These are phyloP conservation scores for Hanseniaspora pseudoguilliermondii DNA, from an alignment of 805 yeast genomes.

Conservation along the genomic window DNA sequence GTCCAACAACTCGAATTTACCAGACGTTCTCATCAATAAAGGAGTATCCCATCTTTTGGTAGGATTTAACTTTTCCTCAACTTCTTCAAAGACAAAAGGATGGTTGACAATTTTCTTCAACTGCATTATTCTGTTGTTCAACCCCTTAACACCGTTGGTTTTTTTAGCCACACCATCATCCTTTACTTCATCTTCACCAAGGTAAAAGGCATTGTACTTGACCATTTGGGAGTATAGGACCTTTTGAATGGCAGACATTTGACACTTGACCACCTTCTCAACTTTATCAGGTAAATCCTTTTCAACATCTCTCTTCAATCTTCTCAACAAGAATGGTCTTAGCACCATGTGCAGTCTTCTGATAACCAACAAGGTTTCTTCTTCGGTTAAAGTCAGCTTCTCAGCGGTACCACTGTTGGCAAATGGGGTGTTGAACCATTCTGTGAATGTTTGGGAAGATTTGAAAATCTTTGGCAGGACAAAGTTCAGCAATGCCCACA, in stretches of 20 bases:
- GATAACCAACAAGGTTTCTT: constrained; percentile 69
- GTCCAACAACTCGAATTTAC: constrained; percentile 70
- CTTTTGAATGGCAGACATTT: constrained; percentile 58
- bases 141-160: constrained; percentile 59
- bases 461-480: constrained; percentile 75
- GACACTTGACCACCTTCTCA: constrained; percentile 71
- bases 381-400: constrained; percentile 68
- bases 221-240: constrained; percentile 67
- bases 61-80: constrained; percentile 58
- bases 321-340: constrained; percentile 70
- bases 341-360: constrained; percentile 77
- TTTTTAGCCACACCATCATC: constrained; percentile 35
- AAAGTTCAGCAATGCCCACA: constrained; percentile 74
- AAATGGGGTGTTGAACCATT: constrained; percentile 83
- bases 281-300: constrained; percentile 76
- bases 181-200: constrained; percentile 31
- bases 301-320: constrained; percentile 78
- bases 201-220: constrained; percentile 53
- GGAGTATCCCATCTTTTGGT: constrained; percentile 44
- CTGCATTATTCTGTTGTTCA: constrained; percentile 76
- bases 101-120: constrained; percentile 74
- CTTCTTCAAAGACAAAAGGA: constrained; percentile 77
- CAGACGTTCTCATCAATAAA: constrained; percentile 61
- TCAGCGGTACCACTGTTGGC: constrained; percentile 77
- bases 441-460: constrained; percentile 75